Conservation (phyloP, 2,329 filamentous ascomycete genomes). For the Microcyclosporella mali region DNA sequence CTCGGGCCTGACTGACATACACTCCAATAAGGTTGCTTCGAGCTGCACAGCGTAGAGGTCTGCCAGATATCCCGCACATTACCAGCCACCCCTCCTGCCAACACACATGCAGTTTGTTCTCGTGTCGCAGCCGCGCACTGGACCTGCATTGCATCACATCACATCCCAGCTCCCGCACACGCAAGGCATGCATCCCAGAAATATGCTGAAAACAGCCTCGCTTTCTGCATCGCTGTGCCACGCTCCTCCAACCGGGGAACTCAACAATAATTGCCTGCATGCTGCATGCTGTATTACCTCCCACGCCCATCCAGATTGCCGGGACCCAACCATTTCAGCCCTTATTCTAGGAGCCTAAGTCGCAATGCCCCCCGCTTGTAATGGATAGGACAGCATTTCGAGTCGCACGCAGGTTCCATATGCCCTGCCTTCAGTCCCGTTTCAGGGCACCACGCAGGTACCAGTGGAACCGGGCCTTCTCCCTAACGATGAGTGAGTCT, state of each 20-base stretch:
- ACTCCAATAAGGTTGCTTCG: too few species aligned
- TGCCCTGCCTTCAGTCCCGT: background rate
- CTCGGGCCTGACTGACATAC: too few species aligned
- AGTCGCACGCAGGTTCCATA: background rate
- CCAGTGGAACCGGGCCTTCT: background rate
- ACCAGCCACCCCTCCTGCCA: background rate
- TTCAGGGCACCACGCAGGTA: background rate
- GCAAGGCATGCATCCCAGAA: too few species aligned
- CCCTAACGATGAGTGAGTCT: too few species aligned
- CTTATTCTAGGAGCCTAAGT: too few species aligned
- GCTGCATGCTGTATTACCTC: constrained; percentile 5
- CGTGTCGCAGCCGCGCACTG: background rate
- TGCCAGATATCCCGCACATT: too few species aligned
- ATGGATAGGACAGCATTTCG: too few species aligned
- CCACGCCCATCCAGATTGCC: constrained; percentile 2
- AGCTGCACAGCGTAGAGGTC: too few species aligned
- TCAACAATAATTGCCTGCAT: constrained; percentile 1
- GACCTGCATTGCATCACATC: background rate
- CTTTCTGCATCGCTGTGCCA: too few species aligned
- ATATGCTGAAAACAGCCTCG: too few species aligned
- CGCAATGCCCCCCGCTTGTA: too few species aligned
- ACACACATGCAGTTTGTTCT: background rate
- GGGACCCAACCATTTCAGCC: background rate
- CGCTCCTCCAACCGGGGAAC: constrained; percentile 3
- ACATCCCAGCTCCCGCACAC: too few species aligned